A percentile compares a stretch with the other conserved stretches of the same genome.
Conservation (phyloP, 805 yeast genomes). For the Jamesozyma jinghongensis region DNA sequence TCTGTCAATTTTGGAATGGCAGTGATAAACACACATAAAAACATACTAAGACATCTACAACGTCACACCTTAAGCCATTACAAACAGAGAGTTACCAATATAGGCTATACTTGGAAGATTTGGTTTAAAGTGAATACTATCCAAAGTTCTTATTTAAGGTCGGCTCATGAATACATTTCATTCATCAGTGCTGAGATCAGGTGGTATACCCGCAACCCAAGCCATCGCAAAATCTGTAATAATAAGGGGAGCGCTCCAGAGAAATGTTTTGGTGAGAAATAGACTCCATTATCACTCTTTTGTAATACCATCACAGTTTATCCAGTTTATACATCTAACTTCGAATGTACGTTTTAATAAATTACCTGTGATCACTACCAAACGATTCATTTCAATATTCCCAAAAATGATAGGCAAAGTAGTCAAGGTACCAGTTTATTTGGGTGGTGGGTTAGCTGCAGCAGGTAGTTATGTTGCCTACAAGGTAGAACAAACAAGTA, state of each 20-base stretch:
- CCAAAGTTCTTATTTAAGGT: too few species aligned
- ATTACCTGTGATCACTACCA: slow-evolving; percentile 9
- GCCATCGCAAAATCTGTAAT: background rate
- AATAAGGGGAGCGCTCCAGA: background rate
- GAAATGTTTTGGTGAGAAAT: background rate
- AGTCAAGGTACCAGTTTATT: slow-evolving; percentile 61
- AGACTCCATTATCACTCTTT: slow-evolving; percentile 17
- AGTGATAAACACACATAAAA: too few species aligned
- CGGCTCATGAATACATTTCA: background rate
- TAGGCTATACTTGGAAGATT: too few species aligned
- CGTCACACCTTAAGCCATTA: too few species aligned
- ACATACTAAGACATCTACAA: too few species aligned
- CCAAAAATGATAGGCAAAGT: slow-evolving; percentile 50
- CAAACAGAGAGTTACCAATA: too few species aligned
- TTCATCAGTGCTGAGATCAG: background rate
- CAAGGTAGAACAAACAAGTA: slow-evolving; percentile 80
- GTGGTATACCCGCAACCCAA: background rate
- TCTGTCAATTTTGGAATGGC: too few species aligned
- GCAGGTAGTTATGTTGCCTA: slow-evolving; percentile 90
- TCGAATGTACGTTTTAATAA: slow-evolving; percentile 1
- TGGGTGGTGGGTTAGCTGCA: slow-evolving; percentile 90
- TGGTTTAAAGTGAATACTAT: too few species aligned
- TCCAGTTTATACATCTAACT: slow-evolving; percentile 10
- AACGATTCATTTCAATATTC: slow-evolving; percentile 27
- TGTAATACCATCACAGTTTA: slow-evolving; percentile 13